Conservation (phyloP, 2,329 filamentous ascomycete species). For the Aspergillus niger region DNA sequence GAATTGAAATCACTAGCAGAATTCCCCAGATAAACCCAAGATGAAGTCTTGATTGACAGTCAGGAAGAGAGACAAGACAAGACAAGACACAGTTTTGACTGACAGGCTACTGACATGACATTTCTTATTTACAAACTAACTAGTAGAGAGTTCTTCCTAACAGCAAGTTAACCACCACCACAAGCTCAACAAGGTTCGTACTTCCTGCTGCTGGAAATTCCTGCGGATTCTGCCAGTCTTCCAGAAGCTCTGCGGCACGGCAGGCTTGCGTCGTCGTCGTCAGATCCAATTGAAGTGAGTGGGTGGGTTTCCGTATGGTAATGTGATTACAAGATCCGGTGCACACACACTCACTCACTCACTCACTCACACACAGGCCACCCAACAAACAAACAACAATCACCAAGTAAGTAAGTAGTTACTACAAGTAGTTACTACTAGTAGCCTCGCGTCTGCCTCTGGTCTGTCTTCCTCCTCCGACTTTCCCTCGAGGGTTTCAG, state of each 20-base stretch:
- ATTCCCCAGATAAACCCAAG: not conserved
- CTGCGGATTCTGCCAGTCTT: constrained; percentile 21
- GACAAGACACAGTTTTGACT: too few relatives aligned
- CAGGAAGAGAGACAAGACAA: too few relatives aligned
- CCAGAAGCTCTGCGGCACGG: constrained; percentile 26
- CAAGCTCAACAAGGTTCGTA: not conserved
- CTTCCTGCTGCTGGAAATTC: not conserved
- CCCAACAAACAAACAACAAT: too few relatives aligned
- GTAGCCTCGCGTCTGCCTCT: too few relatives aligned
- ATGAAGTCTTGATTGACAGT: not conserved
- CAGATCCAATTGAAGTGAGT: not conserved
- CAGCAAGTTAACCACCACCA: too few relatives aligned
- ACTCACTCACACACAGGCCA: too few relatives aligned
- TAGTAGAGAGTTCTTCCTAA: not conserved
- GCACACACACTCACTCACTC: too few relatives aligned
- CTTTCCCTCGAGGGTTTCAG: not conserved
- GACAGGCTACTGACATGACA: too few relatives aligned
- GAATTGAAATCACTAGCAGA: not conserved
- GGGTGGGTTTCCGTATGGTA: not conserved
- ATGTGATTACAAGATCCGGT: not conserved
- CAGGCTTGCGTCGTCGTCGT: constrained; percentile 14
- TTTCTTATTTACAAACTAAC: not conserved
- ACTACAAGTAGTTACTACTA: too few relatives aligned
- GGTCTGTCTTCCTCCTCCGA: not conserved
- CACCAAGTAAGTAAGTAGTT: too few relatives aligned